Evolutionary conservation across 352 stramenopile species (phyloP).

Genomic region (Globisporangium viniferum): DNA sequence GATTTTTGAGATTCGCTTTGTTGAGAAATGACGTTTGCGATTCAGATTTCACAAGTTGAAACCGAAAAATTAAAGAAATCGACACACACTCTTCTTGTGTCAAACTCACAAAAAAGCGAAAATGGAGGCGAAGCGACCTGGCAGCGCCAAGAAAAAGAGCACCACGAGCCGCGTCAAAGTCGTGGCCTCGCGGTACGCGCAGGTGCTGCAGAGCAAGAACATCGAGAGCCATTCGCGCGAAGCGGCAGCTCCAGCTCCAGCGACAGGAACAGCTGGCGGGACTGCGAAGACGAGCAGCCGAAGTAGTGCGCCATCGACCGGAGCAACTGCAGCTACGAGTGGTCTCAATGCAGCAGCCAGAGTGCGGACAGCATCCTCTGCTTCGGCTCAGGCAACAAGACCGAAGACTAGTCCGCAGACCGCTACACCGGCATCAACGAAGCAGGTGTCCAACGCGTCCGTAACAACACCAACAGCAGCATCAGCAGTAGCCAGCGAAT

Average conservation of each 20-base stretch:
- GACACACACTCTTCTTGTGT: not conserved
- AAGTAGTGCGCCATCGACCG: not conserved
- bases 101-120: not conserved
- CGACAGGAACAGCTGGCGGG: not conserved
- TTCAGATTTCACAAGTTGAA: not conserved
- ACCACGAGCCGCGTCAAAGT: slow-evolving; percentile 32
- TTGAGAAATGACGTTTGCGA: not conserved
- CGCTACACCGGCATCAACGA: slow-evolving; percentile 6
- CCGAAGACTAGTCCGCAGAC: slow-evolving; percentile 2
- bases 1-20: not conserved
- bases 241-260: not conserved
- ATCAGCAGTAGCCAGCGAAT: not conserved
- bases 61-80: not conserved
- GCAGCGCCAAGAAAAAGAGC: slow-evolving; percentile 17
- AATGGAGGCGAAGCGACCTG: slow-evolving; percentile 6
- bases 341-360: not conserved
- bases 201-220: slow-evolving; percentile 47
- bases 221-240: slow-evolving; percentile 18
- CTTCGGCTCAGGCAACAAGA: not conserved
- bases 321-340: not conserved
- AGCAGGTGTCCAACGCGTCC: not conserved
- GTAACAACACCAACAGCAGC: slow-evolving; percentile 10
- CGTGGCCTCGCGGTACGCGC: slow-evolving; percentile 54
- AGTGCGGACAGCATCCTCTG: not conserved
- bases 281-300: not conserved